Conservation (phyloP, 208 protist genomes). For the Crithidia expoeki region DNA sequence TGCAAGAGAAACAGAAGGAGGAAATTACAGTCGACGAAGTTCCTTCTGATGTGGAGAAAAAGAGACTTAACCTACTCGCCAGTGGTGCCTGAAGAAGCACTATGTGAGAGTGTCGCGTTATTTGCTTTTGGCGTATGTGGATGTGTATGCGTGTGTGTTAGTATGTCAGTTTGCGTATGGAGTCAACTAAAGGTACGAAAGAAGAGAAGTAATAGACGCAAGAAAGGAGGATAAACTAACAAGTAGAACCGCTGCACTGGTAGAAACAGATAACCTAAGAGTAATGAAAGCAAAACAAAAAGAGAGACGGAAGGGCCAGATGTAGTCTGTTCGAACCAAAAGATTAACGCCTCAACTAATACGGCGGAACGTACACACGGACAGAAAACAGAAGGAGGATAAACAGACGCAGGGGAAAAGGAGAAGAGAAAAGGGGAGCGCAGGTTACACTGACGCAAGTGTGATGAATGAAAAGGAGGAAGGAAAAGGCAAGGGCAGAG, state of each 20-base stretch:
- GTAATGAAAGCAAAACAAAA: background rate
- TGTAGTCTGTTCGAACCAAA: background rate
- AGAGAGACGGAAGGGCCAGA: background rate
- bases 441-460: too few species aligned
- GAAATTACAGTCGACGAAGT: too few species aligned
- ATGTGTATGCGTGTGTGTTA: background rate
- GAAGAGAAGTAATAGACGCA: too few species aligned
- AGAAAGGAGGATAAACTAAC: too few species aligned
- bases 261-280: background rate
- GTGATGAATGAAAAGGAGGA: slow-evolving; percentile 10
- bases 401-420: background rate
- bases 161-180: too few species aligned
- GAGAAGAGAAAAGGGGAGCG: too few species aligned
- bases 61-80: too few species aligned
- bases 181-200: background rate
- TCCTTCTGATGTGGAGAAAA: too few species aligned
- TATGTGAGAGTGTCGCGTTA: too few species aligned
- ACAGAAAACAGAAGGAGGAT: background rate
- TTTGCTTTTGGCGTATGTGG: background rate
- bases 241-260: too few species aligned
- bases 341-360: background rate
- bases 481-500: slow-evolving; percentile 14
- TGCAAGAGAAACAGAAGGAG: slow-evolving; percentile 8
- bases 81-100: too few species aligned
- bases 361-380: background rate